phyloP scores from a whole-genome alignment of 371 early-diverging fungal genomes.

The Zychaea mexicana region DNA sequence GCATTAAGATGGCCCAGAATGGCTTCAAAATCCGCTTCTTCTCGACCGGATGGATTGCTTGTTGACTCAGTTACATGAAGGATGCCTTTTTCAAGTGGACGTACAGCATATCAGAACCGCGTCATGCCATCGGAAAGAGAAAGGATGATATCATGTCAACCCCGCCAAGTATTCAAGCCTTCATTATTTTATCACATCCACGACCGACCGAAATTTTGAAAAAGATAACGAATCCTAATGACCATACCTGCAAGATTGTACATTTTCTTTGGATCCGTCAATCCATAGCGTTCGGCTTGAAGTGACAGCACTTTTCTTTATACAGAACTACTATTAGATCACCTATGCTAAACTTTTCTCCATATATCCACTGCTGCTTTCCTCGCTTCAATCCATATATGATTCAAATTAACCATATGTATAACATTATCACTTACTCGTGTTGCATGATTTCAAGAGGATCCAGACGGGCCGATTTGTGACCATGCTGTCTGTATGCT shows the following conservation, averaged over 20 bases:
- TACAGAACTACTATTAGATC: background rate
- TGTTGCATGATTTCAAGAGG: slow-evolving; percentile 78
- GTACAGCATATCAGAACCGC: background rate
- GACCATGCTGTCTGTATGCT: slow-evolving; percentile 86
- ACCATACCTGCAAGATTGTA: slow-evolving; percentile 68
- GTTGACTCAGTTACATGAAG: slow-evolving; percentile 69
- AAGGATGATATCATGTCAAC: no score
- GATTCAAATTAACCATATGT: no score
- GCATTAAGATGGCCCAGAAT: slow-evolving; percentile 73
- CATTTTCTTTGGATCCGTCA: slow-evolving; percentile 49
- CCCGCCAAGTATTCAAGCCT: no score
- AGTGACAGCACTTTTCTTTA: slow-evolving; percentile 69
- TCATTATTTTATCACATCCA: no score
- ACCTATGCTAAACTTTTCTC: background rate
- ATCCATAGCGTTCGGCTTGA: slow-evolving; percentile 82
- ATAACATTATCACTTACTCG: slow-evolving; percentile 56
- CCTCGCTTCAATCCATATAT: background rate
- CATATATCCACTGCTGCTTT: background rate
- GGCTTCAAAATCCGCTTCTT: slow-evolving; percentile 67
- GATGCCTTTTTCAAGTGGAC: slow-evolving; percentile 57
- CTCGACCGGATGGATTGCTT: slow-evolving; percentile 32
- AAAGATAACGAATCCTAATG: no score
- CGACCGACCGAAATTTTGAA: no score
- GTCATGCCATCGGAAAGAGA: no score
- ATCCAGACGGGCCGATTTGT: slow-evolving; percentile 84